Percentiles rank a stretch among this genome's conserved stretches.
Conservation (phyloP, 768 basidiomycete species). For the Cystobasidiopsis lactophilus region DNA sequence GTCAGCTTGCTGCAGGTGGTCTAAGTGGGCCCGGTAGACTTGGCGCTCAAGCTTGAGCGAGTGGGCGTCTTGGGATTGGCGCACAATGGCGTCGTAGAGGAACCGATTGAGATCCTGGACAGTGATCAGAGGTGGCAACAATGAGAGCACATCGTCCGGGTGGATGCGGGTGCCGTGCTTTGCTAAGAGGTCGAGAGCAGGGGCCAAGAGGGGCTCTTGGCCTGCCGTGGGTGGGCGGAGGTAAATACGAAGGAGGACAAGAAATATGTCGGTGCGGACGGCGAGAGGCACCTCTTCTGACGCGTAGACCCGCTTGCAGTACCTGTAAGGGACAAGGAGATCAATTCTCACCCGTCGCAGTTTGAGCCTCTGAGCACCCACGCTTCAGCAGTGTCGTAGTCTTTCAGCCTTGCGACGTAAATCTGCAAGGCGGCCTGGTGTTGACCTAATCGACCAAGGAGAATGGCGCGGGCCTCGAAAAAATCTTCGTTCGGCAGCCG, state of each 20-base stretch:
- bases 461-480: constrained; percentile 73
- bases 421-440: constrained; percentile 89
- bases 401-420: constrained; percentile 68
- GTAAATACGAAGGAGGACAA: constrained; percentile 67
- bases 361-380: constrained; percentile 32
- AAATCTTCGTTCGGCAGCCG: constrained; percentile 70
- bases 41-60: constrained; percentile 47
- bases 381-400: constrained; percentile 76
- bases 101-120: constrained; percentile 59
- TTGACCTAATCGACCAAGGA: constrained; percentile 67
- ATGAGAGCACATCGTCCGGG: constrained; percentile 52
- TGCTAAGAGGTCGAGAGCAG: constrained; percentile 70
- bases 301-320: constrained; percentile 65
- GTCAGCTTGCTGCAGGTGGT: constrained; percentile 48
- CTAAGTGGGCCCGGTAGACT: constrained; percentile 49
- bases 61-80: constrained; percentile 37
- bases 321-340: constrained; percentile 31
- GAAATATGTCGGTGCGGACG: constrained; percentile 42
- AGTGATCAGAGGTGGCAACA: constrained; percentile 74
- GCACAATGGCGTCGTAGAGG: constrained; percentile 40
- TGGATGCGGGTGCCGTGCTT: constrained; percentile 65
- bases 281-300: constrained; percentile 31
- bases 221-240: constrained; percentile 32
- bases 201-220: constrained; percentile 34
- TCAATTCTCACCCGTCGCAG: background rate